Base-by-base conservation (phyloP, 2,329 filamentous ascomycete genomes). In the Alternaria ethzedia region DNA sequence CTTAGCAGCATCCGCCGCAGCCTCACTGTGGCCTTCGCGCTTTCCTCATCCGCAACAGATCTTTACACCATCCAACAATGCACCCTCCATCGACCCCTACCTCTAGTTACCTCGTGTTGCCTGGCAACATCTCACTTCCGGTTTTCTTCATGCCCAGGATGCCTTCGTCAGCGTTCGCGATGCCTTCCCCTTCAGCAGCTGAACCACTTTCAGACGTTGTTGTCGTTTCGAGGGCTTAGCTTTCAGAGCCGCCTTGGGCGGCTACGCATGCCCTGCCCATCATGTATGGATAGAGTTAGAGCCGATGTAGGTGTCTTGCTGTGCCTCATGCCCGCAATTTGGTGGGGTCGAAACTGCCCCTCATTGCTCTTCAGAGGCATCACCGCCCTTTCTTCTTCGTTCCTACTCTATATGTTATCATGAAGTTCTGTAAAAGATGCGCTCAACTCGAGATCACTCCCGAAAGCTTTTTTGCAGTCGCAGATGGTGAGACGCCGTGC, bases 1-100 rank as follows among this genome's bases (percentile, higher is more conserved):
- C 26, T 50, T 30, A 30, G 47, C 47, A 28, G n/a, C 47, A 41
- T 41, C 36, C n/a, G 47, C 47, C 15, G 21, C 21, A 50, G 23
- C 23, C 25, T 50, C 26, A n/a, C 23, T 50, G 47, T 6, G 13
- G n/a, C 13, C 25, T 23, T n/a, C 47, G 23, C n/a, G 10, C 13
- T 50, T 23, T 28, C 25, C 20, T 23, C 47, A 20, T 20, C 9
- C n/a, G 25, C 23, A n/a, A 23, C 12, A 2, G 25, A 23, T 15
- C 44, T n/a, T 25, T 21, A 25, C 12, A 46, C 44, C 36, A 41
- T 11, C 4, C 15, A 23, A 15, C 17, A 21, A 21, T 21, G 10
- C 43, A 21, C 20, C n/a, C 8, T 43, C 10, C 43, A 15, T 45
- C 17, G 9, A 20, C 3, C 8, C 9, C 12, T n/a, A 45, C 17